phyloP scores from a whole-genome alignment of 2,329 filamentous ascomycete species.

The Colletotrichum eleusines region DNA sequence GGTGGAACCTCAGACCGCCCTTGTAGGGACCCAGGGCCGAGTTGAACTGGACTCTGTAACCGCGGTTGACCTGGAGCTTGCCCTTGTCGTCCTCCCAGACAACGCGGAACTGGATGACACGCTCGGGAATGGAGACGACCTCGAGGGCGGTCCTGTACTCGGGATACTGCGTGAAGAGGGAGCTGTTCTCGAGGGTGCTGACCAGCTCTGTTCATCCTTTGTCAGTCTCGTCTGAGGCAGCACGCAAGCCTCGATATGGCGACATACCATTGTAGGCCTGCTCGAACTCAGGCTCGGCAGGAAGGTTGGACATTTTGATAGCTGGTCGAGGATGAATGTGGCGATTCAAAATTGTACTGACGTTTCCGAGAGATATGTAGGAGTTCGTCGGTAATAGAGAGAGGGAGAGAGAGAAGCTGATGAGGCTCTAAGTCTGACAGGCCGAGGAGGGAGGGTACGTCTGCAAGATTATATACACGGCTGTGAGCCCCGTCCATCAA shows the following conservation, averaged over 20 bases:
- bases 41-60: constrained; percentile 99
- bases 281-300: constrained; percentile 95
- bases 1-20: constrained; percentile 95
- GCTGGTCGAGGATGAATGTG: constrained; percentile 10
- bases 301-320: constrained; percentile 81
- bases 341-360: constrained; percentile 5
- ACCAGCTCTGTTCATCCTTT: constrained; percentile 79
- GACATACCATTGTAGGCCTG: constrained; percentile 92
- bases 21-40: constrained; percentile 97
- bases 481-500: constrained; percentile 26
- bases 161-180: constrained; percentile 92
- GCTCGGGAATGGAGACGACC: constrained; percentile 91
- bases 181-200: constrained; percentile 93
- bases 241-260: constrained; percentile 17
- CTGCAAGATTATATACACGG: constrained; percentile 40
- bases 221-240: constrained; percentile 42
- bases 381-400: constrained; percentile 16
- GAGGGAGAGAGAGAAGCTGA: constrained; percentile 22
- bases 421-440: constrained; percentile 19
- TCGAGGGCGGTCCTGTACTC: constrained; percentile 93
- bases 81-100: constrained; percentile 96
- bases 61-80: constrained; percentile 90
- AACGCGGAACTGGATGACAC: constrained; percentile 96
- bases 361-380: constrained; percentile 26
- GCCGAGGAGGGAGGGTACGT: constrained; percentile 20